These are phyloP conservation scores for Pseudopithomyces maydicus DNA, from an alignment of 2,329 filamentous ascomycete species.

Conservation along the genomic window DNA sequence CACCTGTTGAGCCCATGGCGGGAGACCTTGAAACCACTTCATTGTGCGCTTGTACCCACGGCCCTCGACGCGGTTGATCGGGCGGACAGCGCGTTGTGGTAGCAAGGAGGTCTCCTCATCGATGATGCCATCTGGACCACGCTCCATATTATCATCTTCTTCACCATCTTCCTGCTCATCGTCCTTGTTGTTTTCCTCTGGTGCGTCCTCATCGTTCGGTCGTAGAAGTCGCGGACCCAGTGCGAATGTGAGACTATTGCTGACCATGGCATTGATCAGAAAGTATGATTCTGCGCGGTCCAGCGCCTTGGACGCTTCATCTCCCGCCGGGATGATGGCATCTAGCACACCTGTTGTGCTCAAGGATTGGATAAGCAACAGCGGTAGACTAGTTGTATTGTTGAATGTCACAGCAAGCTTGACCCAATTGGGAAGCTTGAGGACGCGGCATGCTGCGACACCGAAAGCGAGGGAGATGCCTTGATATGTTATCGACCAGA, in stretches of 20 bases:
- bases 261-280: conserved; percentile 67
- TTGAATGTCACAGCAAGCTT: conserved; percentile 62
- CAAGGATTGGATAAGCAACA: conserved; percentile 59
- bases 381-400: conserved; percentile 61
- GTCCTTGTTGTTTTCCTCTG: conserved; percentile 37
- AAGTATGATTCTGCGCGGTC: conserved; percentile 69
- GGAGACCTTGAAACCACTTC: conserved; percentile 43
- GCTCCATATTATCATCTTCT: conserved; percentile 25
- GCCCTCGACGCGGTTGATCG: conserved; percentile 33
- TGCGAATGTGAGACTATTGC: conserved; percentile 67
- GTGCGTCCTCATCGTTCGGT: conserved; percentile 48
- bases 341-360: conserved; percentile 62
- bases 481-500: conserved; percentile 59
- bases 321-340: conserved; percentile 51
- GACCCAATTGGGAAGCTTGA: conserved; percentile 59
- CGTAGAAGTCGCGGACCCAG: conserved; percentile 65
- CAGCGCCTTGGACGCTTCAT: conserved; percentile 54
- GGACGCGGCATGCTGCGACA: conserved; percentile 48
- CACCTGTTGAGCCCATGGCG: conserved; percentile 44
- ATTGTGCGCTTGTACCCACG: conserved; percentile 40
- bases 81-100: conserved; percentile 43
- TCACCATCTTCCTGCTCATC: conserved; percentile 19
- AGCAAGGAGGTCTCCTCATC: conserved; percentile 60
- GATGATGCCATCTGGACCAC: conserved; percentile 30
- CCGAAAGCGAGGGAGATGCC: conserved; percentile 55